Base-by-base conservation (phyloP, 768 basidiomycete species). In the Agaricus subrufescens region DNA sequence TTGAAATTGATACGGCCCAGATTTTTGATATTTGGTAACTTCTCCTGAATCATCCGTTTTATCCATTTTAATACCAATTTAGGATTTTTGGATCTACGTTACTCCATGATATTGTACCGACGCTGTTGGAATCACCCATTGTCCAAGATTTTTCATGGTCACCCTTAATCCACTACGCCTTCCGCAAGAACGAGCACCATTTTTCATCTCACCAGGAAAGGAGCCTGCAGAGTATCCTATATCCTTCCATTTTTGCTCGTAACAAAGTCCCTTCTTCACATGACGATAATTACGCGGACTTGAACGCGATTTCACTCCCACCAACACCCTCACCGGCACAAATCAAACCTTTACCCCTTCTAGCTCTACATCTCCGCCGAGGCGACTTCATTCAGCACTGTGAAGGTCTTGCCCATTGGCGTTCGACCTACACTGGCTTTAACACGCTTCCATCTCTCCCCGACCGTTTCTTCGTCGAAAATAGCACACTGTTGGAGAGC, bases 101-200 rank as follows among this genome's bases (percentile, higher is more conserved):
- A 10, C 65, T 82, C 4, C 73, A 82, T 19, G 71, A 73, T 29
- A 58, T 81, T 23, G 76, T 75, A 75, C 69, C 69, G 3, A 64
- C 74, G 4, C 65, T 84, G 3, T 74, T 76, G 8, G 56, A 63
- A 1, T 82, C 82, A 31, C 78, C 83, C 0, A 72, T 79, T 4
- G 64, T 88, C 7, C 76, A 71, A 4, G 60, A 77, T 34, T 85
- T 83, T 65, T 70, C 73, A 15, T 87, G 85, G 85, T 88, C 88
- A 0, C 74, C 83, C 0, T 75, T 87, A 3, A 71, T 88, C 55
- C 69, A 81, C 46, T 64, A 63, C n/a, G 75, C 76, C 0, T 83
- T 80, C 62, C 60, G 69, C 19, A 65, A 65, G 15, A 87, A 87
- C 60, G 62, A 70, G 1, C 66, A 71, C 6, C 67, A 79, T 43